These are phyloP conservation scores for Candida verbasci DNA, from an alignment of 805 yeast species.

Conservation along the genomic window DNA sequence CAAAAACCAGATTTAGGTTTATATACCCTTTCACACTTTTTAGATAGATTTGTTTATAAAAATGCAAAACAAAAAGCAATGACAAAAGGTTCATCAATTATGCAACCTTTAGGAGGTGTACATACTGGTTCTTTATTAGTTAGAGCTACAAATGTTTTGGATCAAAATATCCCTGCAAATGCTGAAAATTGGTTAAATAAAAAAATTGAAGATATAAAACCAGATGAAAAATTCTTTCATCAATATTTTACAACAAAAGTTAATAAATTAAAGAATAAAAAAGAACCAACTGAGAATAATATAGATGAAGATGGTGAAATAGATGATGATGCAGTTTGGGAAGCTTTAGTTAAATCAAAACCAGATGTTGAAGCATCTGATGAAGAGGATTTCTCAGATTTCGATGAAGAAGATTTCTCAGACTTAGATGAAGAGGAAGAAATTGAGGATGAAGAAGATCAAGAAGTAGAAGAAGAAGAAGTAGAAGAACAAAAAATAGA, in stretches of 20 bases:
- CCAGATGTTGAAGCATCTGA: constrained; percentile 53
- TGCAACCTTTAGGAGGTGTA: constrained; percentile 94
- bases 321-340: constrained; percentile 75
- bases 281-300: constrained; percentile 24
- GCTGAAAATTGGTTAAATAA: constrained; percentile 78
- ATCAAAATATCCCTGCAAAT: constrained; percentile 65
- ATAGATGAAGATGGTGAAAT: constrained; percentile 40
- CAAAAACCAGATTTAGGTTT: constrained; percentile 88
- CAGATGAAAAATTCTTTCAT: constrained; percentile 85
- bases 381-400: constrained; percentile 32
- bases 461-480: constrained; percentile 15
- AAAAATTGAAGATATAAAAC: constrained; percentile 62
- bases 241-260: constrained; percentile 73
- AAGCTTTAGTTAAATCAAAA: constrained; percentile 68
- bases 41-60: constrained; percentile 93
- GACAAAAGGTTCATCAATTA: constrained; percentile 84
- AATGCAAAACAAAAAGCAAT: constrained; percentile 76
- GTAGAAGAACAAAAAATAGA: constrained; percentile 14
- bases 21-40: constrained; percentile 81
- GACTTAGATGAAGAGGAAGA: constrained; percentile 40
- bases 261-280: constrained; percentile 24
- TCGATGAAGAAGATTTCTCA: constrained; percentile 42
- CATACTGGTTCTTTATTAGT: constrained; percentile 69
- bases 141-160: constrained; percentile 46
- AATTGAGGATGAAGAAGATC: constrained; percentile 30